Evolutionary conservation across 305 asterid genomes (phyloP), one percentile per base, ranked within the genome.

Genomic region (Coffea humblotiana): DNA sequence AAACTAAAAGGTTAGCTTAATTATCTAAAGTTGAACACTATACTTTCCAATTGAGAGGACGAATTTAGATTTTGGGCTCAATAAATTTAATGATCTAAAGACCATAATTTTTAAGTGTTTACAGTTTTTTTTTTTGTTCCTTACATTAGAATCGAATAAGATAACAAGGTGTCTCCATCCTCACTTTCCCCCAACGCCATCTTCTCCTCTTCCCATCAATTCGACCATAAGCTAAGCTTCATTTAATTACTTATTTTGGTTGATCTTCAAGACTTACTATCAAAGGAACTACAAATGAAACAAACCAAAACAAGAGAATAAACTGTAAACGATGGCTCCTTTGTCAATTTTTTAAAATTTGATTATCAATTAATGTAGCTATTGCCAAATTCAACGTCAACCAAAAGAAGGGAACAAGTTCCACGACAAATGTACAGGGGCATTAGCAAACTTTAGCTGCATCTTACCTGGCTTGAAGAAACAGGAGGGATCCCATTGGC

Each of bases 401-500:
- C 29, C 9, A 1, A 56, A 66, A 63, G 18, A 66, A 2, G 0
- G 69, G 18, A 13, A 64, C 47, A 0, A 65, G 29, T 35, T 63
- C 35, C 68, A n/a, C 16, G 25, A 63, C 11, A 11, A 63, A n/a
- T 11, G 56, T 72, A 37, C 61, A 72, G 40, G 66, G 16, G 4
- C 19, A 32, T 76, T 15, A 8, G 16, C 19, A 49, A 32, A 23
- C 81, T 35, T 72, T 18, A 48, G 43, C 48, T 58, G 80, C 32
- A 43, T 27, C 27, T 82, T 79, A 94, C 99, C 97, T 92, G 93
- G 79, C 85, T 86, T 49, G 90, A 77, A 6, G 81, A 68, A 80
- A 84, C 80, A 73, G 87, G 84, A 82, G 87, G 88, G 81, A 72
- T 82, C 76, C 37, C 79, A 87, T 76, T 81, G 45, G 88, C 80